Evolutionary conservation across 352 stramenopile genomes (phyloP).

Genomic region (Phytophthora pinifolia): DNA sequence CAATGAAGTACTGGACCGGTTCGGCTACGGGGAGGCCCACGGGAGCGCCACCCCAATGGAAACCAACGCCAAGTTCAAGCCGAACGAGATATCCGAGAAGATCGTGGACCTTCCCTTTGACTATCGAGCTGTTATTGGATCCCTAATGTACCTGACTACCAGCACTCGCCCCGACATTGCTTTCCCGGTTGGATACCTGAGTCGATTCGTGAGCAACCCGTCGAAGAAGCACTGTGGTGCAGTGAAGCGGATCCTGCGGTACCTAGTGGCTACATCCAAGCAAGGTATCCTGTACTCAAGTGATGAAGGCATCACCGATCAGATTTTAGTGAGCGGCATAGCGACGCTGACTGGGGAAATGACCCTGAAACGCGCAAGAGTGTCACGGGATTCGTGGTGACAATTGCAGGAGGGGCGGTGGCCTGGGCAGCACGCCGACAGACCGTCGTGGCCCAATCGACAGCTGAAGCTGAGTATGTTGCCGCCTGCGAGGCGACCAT

Average conservation of each 20-base stretch:
- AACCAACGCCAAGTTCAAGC: conserved; percentile 8
- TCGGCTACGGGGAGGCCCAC: conserved; percentile 4
- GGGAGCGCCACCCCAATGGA: conserved; percentile 11
- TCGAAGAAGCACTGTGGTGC: conserved; percentile 16
- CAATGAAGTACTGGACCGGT: neutral
- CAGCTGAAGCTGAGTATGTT: conserved; percentile 20
- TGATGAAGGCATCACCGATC: too few relatives aligned
- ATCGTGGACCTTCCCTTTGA: neutral
- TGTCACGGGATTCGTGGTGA: too few relatives aligned
- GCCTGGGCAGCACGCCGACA: conserved; percentile 12
- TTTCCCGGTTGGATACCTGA: conserved; percentile 22
- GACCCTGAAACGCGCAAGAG: too few relatives aligned
- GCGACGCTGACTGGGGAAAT: conserved; percentile 16
- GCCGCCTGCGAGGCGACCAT: conserved; percentile 11
- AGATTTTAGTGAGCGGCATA: conserved; percentile 5
- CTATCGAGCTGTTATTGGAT: conserved; percentile 20
- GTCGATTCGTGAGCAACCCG: conserved; percentile 13
- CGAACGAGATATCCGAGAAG: neutral
- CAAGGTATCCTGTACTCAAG: too few relatives aligned
- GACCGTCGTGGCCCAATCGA: conserved; percentile 14
- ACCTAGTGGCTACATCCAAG: neutral
- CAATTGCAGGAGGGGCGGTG: too few relatives aligned
- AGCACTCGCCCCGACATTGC: conserved; percentile 21
- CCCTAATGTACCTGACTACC: conserved; percentile 32
- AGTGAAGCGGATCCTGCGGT: conserved; percentile 1